Base-by-base conservation (phyloP, 495 filamentous ascomycete genomes). In the Xylaria sp. region DNA sequence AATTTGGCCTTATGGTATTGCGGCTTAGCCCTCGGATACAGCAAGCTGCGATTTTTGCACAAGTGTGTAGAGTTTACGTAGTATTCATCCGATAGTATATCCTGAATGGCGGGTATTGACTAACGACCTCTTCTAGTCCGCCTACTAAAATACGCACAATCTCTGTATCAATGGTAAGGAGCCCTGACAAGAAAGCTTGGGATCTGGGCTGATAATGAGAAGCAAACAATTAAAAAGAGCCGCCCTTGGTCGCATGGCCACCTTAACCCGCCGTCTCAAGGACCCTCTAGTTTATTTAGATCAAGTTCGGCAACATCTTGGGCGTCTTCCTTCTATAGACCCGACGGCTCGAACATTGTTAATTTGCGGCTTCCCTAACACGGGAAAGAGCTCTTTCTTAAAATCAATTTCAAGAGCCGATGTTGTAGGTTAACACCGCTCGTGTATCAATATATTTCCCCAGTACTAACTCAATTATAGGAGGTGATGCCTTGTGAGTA, bases 321-420 rank as follows among this genome's bases (percentile, higher is more conserved):
- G 94, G 71, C 94, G 96, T 88, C 89, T 99, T 63, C 96, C 96
- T n/a, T 90, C 94, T 6, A 98, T 99, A 76, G 97, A 99, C 78
- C 96, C 96, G 40, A 98, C 95, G 74, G 98, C 96, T 15, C 87
- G 96, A 50, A 99, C 97, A 2, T 88, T 99, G 37, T 83, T 98
- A 72, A 97, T 99, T 71, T 97, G 94, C 78, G 96, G 97, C 58
- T 98, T 98, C 81, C 96, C 97, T 68, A 99, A 98, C 77, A 95
- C 97, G 74, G 96, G 96, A 77, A 99, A 99, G 84, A 97, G 93
- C 33, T 95, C 92, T 68, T 98, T 99, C 84, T 81, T 99, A 75
- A 91, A 90, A 78, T 95, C 89, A 80, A 91, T 99, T 73, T 97
- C 93, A 37, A 88, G 97, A 74, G 97, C 96, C 69, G 97, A 99